A percentile compares a stretch with the other conserved stretches of the same genome.
phyloP scores from a whole-genome alignment of 2,329 filamentous ascomycete species.

The Corniculantispora saksenae region DNA sequence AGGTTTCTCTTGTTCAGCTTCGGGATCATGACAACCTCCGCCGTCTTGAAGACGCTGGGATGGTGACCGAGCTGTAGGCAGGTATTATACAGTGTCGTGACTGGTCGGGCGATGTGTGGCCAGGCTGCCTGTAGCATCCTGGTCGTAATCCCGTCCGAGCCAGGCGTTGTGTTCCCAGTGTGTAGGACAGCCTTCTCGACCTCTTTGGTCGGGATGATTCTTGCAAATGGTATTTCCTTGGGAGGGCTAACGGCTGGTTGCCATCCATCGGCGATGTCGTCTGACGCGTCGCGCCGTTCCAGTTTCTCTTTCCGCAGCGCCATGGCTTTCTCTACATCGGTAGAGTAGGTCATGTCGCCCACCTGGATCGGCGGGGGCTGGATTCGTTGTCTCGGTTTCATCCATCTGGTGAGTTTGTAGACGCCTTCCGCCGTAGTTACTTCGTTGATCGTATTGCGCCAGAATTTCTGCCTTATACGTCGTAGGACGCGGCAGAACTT shows the following conservation, averaged over 20 bases:
- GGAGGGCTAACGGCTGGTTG: neutral
- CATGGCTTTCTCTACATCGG: conserved; percentile 6
- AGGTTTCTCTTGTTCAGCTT: conserved; percentile 28
- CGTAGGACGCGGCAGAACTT: no score
- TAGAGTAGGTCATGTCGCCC: conserved; percentile 9
- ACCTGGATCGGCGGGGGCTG: conserved; percentile 12
- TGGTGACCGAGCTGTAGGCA: conserved; percentile 23
- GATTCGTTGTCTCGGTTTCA: conserved; percentile 3
- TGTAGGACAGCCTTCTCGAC: conserved; percentile 9
- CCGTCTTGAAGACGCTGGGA: conserved; percentile 25
- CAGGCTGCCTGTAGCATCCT: conserved; percentile 11
- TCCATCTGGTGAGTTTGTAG: conserved; percentile 12
- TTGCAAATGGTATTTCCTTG: conserved; percentile 3
- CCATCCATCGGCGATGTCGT: conserved; percentile 5
- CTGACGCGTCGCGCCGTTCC: neutral
- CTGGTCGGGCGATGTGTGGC: conserved; percentile 1
- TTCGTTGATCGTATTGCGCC: no score
- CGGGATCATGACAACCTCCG: conserved; percentile 28
- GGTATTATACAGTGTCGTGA: conserved; percentile 15
- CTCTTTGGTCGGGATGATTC: neutral
- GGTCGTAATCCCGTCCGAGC: conserved; percentile 11
- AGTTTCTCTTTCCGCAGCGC: conserved; percentile 13
- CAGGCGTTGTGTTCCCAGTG: conserved; percentile 1
- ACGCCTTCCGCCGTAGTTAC: no score
- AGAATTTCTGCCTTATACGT: no score